Evolutionary conservation across 345 rosid species (phyloP).

Genomic region (Citrus medica): DNA sequence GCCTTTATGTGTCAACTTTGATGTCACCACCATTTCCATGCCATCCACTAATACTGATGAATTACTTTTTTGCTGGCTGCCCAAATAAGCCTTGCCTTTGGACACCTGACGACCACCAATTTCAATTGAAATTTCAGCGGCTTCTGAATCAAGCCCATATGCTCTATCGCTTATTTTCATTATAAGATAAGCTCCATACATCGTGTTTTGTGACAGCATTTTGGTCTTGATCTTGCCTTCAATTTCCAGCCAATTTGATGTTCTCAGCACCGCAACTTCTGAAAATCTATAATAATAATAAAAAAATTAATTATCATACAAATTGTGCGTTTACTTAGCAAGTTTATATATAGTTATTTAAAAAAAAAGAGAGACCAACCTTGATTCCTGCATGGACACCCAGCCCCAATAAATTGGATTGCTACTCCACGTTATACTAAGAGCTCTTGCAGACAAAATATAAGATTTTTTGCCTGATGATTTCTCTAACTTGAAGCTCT

Average conservation of each 20-base stretch:
- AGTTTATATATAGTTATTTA: not conserved
- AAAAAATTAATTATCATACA: not conserved
- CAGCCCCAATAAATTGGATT: constrained; percentile 56
- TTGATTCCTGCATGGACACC: constrained; percentile 47
- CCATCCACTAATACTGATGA: not conserved
- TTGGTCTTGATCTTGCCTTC: constrained; percentile 28
- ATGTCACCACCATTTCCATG: constrained; percentile 9
- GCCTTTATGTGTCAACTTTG: constrained; percentile 1
- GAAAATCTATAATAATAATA: constrained; percentile 24
- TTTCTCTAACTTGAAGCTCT: constrained; percentile 65
- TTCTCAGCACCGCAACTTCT: constrained; percentile 38
- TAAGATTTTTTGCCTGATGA: constrained; percentile 48
- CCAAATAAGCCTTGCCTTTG: constrained; percentile 15
- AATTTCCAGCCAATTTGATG: constrained; percentile 36
- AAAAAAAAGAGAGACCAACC: constrained; percentile 20
- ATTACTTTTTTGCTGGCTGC: not conserved
- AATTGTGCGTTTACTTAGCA: not conserved
- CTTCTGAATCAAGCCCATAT: constrained; percentile 38
- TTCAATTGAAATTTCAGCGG: constrained; percentile 21
- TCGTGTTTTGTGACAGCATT: constrained; percentile 31
- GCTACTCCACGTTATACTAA: constrained; percentile 48
- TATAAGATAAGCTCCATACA: constrained; percentile 37
- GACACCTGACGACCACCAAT: constrained; percentile 9
- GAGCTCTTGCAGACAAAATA: constrained; percentile 63
- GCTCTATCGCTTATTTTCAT: constrained; percentile 22